Evolutionary conservation across 106 monocot species (phyloP), one percentile per base, ranked within the genome.

Genomic region (Amphibolis antarctica): DNA sequence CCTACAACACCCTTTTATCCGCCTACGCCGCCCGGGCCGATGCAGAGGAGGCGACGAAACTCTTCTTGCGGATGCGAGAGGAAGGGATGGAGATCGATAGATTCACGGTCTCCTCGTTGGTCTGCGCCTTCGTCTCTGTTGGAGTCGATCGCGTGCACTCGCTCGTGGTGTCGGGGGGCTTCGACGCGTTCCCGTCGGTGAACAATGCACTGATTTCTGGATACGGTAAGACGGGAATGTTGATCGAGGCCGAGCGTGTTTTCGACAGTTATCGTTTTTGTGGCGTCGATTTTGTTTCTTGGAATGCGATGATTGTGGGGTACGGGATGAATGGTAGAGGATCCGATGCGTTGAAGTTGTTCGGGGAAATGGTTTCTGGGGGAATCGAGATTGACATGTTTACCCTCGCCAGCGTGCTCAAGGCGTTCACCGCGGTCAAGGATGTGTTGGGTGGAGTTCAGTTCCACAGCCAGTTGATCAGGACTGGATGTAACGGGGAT

Each of bases 281-380:
- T 36, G 2, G 36, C 36, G 36, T 4, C 36, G 76, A 90, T 51
- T 71, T 47, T 3, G 78, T 90, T 18, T 90, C 90, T 1, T 90
- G 90, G 90, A 90, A 85, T 60, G 80, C 75, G 29, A 85, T 90
- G 90, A 90, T 85, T 59, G 85, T 83, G n/a, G 83, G 71, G 27
- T 85, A 78, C n/a, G 90, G 83, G 36, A 78, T 83, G 65, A 77
- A 85, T 62, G 58, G 76, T 5, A 46, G 80, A 47, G 82, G 80
- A 22, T 14, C 22, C 13, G 75, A 71, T 36, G 82, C 82, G 1
- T 58, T 85, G 60, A 18, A 20, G 18, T 76, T 76, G 68, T 74
- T 76, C 29, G 53, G 57, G 67, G 82, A 77, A 6, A 79, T 78
- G 81, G 54, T 67, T 4, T 28, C 62, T 23, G 55, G 57, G 23